Percentiles rank a stretch among this genome's conserved stretches.
phyloP scores from a whole-genome alignment of 495 filamentous ascomycete genomes.

The Annulohypoxylon moriforme region DNA sequence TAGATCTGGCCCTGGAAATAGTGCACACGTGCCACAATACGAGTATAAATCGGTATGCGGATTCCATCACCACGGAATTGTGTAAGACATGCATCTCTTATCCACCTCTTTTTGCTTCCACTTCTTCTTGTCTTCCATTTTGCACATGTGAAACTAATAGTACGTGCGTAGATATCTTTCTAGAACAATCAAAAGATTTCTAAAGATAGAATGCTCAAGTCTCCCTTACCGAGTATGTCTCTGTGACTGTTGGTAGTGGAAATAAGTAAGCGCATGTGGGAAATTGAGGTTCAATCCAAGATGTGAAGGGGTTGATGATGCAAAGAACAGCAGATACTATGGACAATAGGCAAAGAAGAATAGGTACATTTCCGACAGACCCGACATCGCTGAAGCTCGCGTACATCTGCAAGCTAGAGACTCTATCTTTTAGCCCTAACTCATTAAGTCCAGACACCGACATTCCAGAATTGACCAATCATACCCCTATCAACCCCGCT shows the following conservation, averaged over 20 bases:
- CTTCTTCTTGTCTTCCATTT: neutral
- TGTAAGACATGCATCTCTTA: neutral
- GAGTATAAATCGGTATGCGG: conserved; percentile 16
- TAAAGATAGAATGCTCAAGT: neutral
- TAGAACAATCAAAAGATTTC: neutral
- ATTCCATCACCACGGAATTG: conserved; percentile 10
- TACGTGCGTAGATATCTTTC: neutral
- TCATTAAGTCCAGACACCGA: conserved; percentile 30
- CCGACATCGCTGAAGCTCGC: conserved; percentile 36
- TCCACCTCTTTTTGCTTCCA: neutral
- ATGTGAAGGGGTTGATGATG: neutral
- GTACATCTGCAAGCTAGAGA: neutral
- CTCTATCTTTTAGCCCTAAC: conserved; percentile 22
- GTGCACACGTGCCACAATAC: conserved; percentile 4
- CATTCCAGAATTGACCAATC: conserved; percentile 34
- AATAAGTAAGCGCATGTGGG: neutral
- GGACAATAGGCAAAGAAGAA: neutral
- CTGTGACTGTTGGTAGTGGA: neutral
- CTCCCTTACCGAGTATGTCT: neutral
- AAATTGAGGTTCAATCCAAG: neutral
- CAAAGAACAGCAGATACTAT: neutral
- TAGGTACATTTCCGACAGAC: neutral
- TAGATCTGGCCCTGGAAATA: conserved; percentile 14
- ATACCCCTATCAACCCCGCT: conserved; percentile 37
- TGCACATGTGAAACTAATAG: neutral